phyloP scores from a whole-genome alignment of 2,329 filamentous ascomycete genomes.

The Arthrobotrys musiformis region DNA sequence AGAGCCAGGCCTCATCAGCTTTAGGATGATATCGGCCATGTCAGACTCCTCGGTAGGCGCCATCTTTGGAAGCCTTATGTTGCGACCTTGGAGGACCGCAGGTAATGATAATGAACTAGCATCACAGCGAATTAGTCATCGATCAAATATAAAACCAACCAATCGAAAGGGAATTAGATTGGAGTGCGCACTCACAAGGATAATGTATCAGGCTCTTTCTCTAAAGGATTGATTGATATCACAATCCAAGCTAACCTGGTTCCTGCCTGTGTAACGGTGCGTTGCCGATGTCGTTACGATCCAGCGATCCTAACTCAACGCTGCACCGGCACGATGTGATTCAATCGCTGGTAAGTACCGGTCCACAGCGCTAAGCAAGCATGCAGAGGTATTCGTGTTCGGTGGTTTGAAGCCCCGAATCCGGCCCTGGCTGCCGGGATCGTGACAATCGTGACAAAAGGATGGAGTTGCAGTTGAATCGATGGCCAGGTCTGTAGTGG shows the following conservation, averaged over 20 bases:
- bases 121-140: too few species aligned
- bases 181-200: too few species aligned
- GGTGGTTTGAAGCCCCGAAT: background rate
- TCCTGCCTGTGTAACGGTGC: background rate
- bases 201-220: background rate
- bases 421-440: background rate
- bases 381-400: background rate
- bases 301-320: conserved; percentile 13
- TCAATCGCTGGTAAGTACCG: background rate
- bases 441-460: background rate
- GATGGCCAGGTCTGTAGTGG: background rate
- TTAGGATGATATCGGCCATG: conserved; percentile 9
- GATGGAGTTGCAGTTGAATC: background rate
- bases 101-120: too few species aligned
- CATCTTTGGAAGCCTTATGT: background rate
- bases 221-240: background rate
- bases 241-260: too few species aligned
- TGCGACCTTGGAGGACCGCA: background rate
- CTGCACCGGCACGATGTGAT: background rate
- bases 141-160: too few species aligned
- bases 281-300: background rate
- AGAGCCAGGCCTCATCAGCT: conserved; percentile 25
- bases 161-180: too few species aligned
- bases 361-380: background rate
- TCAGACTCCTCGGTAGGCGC: background rate